phyloP scores from a whole-genome alignment of 768 basidiomycete species.

The Tephrocybe sp. region DNA sequence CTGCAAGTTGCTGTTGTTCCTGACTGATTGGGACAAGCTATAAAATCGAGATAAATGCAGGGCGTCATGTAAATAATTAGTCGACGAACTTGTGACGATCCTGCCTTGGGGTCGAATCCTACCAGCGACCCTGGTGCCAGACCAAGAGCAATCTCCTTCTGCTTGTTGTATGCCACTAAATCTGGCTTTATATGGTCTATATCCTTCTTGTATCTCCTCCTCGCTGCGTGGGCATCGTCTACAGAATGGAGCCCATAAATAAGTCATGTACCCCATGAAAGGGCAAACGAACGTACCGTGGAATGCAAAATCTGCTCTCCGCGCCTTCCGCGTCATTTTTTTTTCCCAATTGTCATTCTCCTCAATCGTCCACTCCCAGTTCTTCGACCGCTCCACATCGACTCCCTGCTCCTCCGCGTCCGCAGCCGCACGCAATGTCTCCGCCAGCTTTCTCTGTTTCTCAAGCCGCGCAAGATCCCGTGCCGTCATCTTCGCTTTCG shows the following conservation, averaged over 20 bases:
- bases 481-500: slow-evolving; percentile 72
- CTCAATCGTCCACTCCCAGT: slow-evolving; percentile 95
- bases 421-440: slow-evolving; percentile 78
- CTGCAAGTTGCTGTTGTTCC: slow-evolving; percentile 70
- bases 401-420: slow-evolving; percentile 92
- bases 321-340: slow-evolving; percentile 77
- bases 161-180: slow-evolving; percentile 80
- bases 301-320: slow-evolving; percentile 88
- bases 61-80: neutral
- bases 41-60: slow-evolving; percentile 8
- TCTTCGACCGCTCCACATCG: slow-evolving; percentile 86
- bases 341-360: slow-evolving; percentile 98
- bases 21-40: slow-evolving; percentile 55
- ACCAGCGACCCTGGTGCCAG: slow-evolving; percentile 70
- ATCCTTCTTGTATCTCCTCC: slow-evolving; percentile 90
- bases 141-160: slow-evolving; percentile 85
- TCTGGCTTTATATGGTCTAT: slow-evolving; percentile 88
- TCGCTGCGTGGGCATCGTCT: slow-evolving; percentile 92
- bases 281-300: slow-evolving; percentile 61
- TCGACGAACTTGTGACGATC: slow-evolving; percentile 40
- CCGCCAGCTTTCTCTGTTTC: slow-evolving; percentile 87
- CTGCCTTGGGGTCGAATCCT: slow-evolving; percentile 51
- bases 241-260: neutral
- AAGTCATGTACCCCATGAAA: neutral
- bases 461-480: slow-evolving; percentile 85